phyloP scores from a whole-genome alignment of 805 yeast genomes.

The Tetrapisispora arboricola region DNA sequence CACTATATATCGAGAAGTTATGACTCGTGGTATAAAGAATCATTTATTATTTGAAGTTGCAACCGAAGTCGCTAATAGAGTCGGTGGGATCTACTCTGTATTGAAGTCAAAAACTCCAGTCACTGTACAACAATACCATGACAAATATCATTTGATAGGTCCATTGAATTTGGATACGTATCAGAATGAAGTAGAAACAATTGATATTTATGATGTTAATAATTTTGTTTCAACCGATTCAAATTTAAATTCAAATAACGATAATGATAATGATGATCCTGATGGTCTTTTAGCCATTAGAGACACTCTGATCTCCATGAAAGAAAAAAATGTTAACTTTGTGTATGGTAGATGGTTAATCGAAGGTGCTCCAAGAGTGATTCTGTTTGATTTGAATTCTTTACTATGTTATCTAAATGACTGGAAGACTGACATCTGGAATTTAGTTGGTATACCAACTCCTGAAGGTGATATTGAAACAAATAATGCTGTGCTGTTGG shows the following conservation, averaged over 20 bases:
- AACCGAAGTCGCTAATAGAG: slow-evolving; percentile 95
- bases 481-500: slow-evolving; percentile 84
- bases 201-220: slow-evolving; percentile 43
- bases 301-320: slow-evolving; percentile 64
- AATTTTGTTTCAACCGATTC: slow-evolving; percentile 9
- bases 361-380: slow-evolving; percentile 93
- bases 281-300: slow-evolving; percentile 22
- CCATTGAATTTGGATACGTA: slow-evolving; percentile 70
- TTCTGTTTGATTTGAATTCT: slow-evolving; percentile 76
- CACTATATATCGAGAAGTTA: no score
- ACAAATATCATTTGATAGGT: slow-evolving; percentile 78
- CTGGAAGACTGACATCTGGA: slow-evolving; percentile 94
- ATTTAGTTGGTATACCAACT: slow-evolving; percentile 81
- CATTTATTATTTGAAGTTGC: slow-evolving; percentile 89
- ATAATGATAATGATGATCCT: slow-evolving; percentile 3
- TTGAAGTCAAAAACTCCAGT: slow-evolving; percentile 94
- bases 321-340: slow-evolving; percentile 67
- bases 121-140: slow-evolving; percentile 86
- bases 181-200: slow-evolving; percentile 71
- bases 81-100: slow-evolving; percentile 96
- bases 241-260: neutral
- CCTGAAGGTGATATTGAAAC: slow-evolving; percentile 84
- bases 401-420: slow-evolving; percentile 65
- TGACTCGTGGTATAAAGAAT: slow-evolving; percentile 78
- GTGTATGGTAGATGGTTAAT: slow-evolving; percentile 93